Conservation (phyloP, 495 filamentous ascomycete species). For the Penicillium bovifimosum region DNA sequence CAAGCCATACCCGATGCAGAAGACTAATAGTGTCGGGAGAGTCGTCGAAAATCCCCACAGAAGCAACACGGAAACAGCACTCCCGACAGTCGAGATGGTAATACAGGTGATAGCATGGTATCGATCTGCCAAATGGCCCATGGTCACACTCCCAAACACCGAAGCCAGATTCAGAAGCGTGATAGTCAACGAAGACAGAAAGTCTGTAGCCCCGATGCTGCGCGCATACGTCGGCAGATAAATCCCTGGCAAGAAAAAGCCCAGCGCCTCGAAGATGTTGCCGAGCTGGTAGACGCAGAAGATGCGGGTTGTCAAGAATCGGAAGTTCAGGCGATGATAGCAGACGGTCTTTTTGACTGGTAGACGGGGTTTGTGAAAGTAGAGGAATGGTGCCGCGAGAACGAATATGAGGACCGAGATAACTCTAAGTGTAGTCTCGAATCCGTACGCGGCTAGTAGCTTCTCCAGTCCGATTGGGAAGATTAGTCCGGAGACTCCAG, state of each 20-base stretch:
- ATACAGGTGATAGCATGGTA: constrained; percentile 51
- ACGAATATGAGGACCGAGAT: constrained; percentile 44
- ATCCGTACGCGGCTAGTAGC: constrained; percentile 45
- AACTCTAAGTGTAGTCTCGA: constrained; percentile 44
- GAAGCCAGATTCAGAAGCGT: constrained; percentile 47
- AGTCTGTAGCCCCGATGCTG: constrained; percentile 30
- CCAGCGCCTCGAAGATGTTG: constrained; percentile 50
- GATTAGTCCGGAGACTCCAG: constrained; percentile 33
- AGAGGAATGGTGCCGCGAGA: constrained; percentile 48
- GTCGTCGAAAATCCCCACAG: constrained; percentile 57
- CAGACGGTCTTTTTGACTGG: constrained; percentile 30
- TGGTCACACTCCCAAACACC: constrained; percentile 51
- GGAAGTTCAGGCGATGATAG: constrained; percentile 22
- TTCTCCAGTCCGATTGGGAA: constrained; percentile 46
- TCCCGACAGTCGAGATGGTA: constrained; percentile 48
- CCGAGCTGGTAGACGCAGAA: constrained; percentile 49
- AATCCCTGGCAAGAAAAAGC: constrained; percentile 56
- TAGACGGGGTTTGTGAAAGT: constrained; percentile 50
- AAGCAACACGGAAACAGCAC: constrained; percentile 50
- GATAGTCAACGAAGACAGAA: constrained; percentile 29
- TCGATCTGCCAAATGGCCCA: constrained; percentile 53
- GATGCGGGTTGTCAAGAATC: constrained; percentile 39
- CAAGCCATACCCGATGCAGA: constrained; percentile 56
- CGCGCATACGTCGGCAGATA: constrained; percentile 56
- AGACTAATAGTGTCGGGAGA: constrained; percentile 49